A percentile compares a stretch with the other conserved stretches of the same genome.
These are phyloP conservation scores for Geranomyces variabilis DNA, from an alignment of 192 early-diverging fungal species.

Conservation along the genomic window DNA sequence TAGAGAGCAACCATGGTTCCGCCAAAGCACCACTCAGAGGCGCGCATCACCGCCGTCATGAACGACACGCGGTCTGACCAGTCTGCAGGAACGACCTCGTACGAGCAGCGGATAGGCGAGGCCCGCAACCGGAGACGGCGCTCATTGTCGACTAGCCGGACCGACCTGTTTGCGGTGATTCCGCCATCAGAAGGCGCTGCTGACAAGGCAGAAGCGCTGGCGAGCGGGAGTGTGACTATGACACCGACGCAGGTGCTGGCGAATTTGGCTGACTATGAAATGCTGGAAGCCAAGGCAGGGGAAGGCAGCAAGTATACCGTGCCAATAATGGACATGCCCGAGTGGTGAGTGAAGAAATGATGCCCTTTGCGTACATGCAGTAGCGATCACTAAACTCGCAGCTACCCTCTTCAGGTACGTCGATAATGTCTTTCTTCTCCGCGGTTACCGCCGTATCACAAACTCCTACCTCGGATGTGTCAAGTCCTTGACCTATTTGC, in stretches of 20 bases:
- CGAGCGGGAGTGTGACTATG: constrained; percentile 1
- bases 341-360: constrained; percentile 37
- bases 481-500: constrained; percentile 76
- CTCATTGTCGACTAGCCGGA: background rate
- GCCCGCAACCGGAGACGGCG: constrained; percentile 24
- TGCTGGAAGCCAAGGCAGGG: constrained; percentile 4
- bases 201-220: background rate
- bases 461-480: constrained; percentile 78
- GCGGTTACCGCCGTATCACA: constrained; percentile 80
- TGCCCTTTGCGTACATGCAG: background rate
- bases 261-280: constrained; percentile 18
- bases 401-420: constrained; percentile 11
- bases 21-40: background rate
- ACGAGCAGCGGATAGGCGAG: constrained; percentile 28
- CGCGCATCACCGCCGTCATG: constrained; percentile 34
- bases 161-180: background rate
- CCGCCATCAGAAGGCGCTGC: background rate
- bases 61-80: constrained; percentile 10
- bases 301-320: constrained; percentile 26
- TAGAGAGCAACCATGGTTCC: too few species aligned
- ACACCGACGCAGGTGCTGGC: constrained; percentile 16
- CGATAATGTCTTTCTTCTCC: constrained; percentile 79
- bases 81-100: constrained; percentile 5
- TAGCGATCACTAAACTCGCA: background rate
- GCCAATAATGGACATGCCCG: constrained; percentile 28